phyloP scores from a whole-genome alignment of 1,284 basidiomycete genomes.

The Rhodotorula sp. region DNA sequence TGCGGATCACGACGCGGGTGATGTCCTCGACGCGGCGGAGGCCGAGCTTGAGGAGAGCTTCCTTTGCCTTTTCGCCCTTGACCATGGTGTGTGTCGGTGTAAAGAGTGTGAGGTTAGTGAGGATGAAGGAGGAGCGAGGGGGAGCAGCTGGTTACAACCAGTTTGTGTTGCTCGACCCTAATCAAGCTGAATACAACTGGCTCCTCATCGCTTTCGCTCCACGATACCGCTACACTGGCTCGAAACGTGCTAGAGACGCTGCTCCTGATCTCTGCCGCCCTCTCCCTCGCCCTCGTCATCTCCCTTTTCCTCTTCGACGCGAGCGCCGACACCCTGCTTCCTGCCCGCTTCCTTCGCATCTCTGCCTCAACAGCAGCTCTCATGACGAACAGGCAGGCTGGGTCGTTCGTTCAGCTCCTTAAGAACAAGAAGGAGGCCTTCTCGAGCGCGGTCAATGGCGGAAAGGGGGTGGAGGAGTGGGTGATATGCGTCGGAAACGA shows the following conservation, averaged over 20 bases:
- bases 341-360: conserved; percentile 3
- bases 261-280: too few species aligned
- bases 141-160: too few species aligned
- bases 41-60: conserved; percentile 64
- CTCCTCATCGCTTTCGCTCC: not conserved
- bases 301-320: not conserved
- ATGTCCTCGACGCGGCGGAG: conserved; percentile 86
- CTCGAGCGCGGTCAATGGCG: conserved; percentile 52
- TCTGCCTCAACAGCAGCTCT: not conserved
- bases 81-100: conserved; percentile 53
- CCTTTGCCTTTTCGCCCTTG: not conserved
- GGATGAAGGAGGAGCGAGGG: not conserved
- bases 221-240: too few species aligned
- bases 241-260: too few species aligned
- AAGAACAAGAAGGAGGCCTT: conserved; percentile 51
- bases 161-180: too few species aligned
- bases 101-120: not conserved
- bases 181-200: not conserved
- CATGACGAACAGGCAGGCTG: not conserved
- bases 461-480: conserved; percentile 60
- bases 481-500: conserved; percentile 85
- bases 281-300: not conserved
- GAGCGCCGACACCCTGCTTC: not conserved
- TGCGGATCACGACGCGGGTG: conserved; percentile 89
- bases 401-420: conserved; percentile 47